phyloP scores from a whole-genome alignment of 768 basidiomycete species.

The Tylopilus balloui region DNA sequence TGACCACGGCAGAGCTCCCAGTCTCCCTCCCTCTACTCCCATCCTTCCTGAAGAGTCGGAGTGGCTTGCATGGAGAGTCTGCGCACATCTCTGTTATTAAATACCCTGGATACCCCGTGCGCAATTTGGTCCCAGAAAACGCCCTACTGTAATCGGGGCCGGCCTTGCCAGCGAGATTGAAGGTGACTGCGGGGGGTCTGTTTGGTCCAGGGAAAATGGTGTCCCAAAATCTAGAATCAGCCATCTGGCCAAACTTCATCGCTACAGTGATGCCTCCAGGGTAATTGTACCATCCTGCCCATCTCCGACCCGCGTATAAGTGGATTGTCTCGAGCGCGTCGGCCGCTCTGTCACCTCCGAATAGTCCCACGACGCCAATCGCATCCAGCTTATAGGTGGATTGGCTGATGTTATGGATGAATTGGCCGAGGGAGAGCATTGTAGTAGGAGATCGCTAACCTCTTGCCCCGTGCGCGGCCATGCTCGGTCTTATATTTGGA shows the following conservation, averaged over 20 bases:
- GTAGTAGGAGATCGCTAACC: slow-evolving; percentile 8
- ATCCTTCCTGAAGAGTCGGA: slow-evolving; percentile 4
- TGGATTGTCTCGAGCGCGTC: slow-evolving; percentile 33
- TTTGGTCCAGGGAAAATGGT: slow-evolving; percentile 32
- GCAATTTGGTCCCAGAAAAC: slow-evolving; percentile 54
- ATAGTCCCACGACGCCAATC: slow-evolving; percentile 30
- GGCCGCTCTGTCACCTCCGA: slow-evolving; percentile 32
- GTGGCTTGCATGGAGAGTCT: not conserved
- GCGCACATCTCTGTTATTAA: slow-evolving; percentile 33
- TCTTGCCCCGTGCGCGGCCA: slow-evolving; percentile 27
- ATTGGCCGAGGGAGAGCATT: slow-evolving; percentile 16
- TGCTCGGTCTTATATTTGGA: slow-evolving; percentile 9
- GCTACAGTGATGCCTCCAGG: slow-evolving; percentile 15
- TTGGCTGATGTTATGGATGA: slow-evolving; percentile 9
- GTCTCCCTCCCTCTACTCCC: slow-evolving; percentile 8
- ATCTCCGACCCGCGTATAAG: slow-evolving; percentile 26
- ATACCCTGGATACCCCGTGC: slow-evolving; percentile 53
- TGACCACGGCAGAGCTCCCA: slow-evolving; percentile 6
- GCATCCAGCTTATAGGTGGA: slow-evolving; percentile 21
- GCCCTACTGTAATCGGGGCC: slow-evolving; percentile 71
- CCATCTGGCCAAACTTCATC: slow-evolving; percentile 27
- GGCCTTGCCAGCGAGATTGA: slow-evolving; percentile 21
- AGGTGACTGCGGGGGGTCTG: slow-evolving; percentile 23
- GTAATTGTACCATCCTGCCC: slow-evolving; percentile 37
- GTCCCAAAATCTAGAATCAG: slow-evolving; percentile 26